phyloP scores from a whole-genome alignment of 306 rosid species.

The Pachyrhizus erosus region DNA sequence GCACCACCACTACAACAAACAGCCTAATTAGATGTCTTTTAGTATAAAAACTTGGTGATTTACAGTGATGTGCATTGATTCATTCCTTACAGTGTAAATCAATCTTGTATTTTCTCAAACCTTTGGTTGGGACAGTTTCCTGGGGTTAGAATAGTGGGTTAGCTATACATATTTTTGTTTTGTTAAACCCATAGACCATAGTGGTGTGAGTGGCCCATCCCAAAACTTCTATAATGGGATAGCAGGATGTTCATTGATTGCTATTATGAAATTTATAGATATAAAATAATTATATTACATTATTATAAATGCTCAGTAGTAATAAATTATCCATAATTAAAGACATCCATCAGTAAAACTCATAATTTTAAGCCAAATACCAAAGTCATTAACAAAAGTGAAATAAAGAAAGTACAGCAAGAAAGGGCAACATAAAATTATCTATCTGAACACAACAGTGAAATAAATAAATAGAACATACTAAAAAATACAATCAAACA shows the following conservation, averaged over 20 bases:
- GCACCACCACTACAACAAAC: background rate
- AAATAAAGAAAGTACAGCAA: background rate
- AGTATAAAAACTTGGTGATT: background rate
- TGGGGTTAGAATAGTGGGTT: background rate
- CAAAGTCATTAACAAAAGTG: background rate
- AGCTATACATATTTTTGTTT: background rate
- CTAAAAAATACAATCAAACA: background rate
- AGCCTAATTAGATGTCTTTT: slow-evolving; percentile 7
- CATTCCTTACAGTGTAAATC: background rate
- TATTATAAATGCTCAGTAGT: background rate
- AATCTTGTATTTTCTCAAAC: slow-evolving; percentile 17
- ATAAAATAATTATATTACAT: background rate
- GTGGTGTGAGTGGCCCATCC: background rate
- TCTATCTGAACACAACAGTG: background rate
- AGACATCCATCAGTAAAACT: background rate
- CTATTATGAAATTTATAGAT: background rate
- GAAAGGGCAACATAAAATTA: background rate
- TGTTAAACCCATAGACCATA: background rate
- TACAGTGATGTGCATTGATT: background rate
- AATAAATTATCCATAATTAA: background rate
- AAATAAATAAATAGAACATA: background rate
- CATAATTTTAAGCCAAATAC: background rate
- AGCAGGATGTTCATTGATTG: background rate
- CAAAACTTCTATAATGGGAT: background rate
- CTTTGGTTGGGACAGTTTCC: background rate